A percentile compares a stretch with the other conserved stretches of the same genome.
Conservation (phyloP, 2,329 filamentous ascomycete species). For the Fusarium sp. region DNA sequence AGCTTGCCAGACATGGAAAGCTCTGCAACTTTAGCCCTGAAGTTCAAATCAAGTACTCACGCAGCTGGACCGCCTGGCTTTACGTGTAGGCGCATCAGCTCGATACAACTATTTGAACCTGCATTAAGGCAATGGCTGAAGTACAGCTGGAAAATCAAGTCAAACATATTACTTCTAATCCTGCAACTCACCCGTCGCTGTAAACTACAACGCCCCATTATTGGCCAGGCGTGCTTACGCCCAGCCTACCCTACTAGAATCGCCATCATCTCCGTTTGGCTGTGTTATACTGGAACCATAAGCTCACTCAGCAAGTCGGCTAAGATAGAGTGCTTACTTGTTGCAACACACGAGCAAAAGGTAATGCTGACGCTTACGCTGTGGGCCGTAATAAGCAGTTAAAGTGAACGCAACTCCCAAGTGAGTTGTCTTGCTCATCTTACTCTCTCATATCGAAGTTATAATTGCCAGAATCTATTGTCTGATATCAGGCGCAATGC, state of each 20-base stretch:
- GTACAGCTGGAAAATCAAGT: too few relatives aligned
- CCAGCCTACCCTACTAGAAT: neutral
- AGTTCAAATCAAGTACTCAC: too few relatives aligned
- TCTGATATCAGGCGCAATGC: constrained; percentile 10
- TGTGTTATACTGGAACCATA: neutral
- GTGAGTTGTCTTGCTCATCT: neutral
- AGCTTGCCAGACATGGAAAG: too few relatives aligned
- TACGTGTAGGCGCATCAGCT: too few relatives aligned
- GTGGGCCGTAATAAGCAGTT: neutral
- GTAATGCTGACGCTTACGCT: neutral
- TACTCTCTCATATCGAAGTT: neutral
- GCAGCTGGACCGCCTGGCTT: too few relatives aligned
- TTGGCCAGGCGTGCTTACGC: constrained; percentile 7
- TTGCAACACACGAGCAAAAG: neutral
- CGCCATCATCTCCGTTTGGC: neutral
- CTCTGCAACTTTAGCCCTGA: too few relatives aligned
- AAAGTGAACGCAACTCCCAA: neutral
- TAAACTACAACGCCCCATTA: neutral
- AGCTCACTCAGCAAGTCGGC: constrained; percentile 20
- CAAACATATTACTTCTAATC: too few relatives aligned
- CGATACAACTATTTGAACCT: too few relatives aligned
- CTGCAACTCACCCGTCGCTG: too few relatives aligned
- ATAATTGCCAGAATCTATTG: neutral
- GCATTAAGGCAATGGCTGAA: too few relatives aligned
- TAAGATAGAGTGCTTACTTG: constrained; percentile 20